Evolutionary conservation across 2,329 filamentous ascomycete genomes (phyloP), one percentile per base, ranked within the genome.

Genomic region (Epichloe elymi): DNA sequence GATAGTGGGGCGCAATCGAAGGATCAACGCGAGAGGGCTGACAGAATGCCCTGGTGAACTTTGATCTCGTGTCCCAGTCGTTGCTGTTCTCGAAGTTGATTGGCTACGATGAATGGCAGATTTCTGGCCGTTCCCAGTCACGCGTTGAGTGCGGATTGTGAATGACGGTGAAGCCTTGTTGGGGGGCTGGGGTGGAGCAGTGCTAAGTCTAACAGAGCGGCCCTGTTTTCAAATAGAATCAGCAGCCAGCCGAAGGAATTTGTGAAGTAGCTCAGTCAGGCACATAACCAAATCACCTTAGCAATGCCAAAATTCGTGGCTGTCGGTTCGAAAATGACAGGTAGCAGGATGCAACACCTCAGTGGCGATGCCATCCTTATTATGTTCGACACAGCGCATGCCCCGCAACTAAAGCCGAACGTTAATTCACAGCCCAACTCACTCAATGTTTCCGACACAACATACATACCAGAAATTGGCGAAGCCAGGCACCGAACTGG

Each of bases 381-480:
- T 46, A 52, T 49, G 41, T 52, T 49, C n/a, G 17, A 20, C 40
- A 45, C 50, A 38, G 19, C 35, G 39, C 23, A 19, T 35, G 14
- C 17, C 35, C 11, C 6, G n/a, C 8, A 19, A 35, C 37, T 26
- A 47, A 23, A 47, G 35, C 35, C 19, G 41, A 40, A 40, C 50
- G 26, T 50, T 14, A 42, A 33, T 37, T 45, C n/a, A 17, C 35
- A 26, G 35, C 48, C 48, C n/a, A 35, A 42, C 48, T 15, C 15
- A 23, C 36, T 39, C 10, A 30, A 30, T 30, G 10, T 30, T 30
- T 8, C 30, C 10, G 45, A 39, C 33, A 8, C 6, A 19, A 47
- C 17, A 11, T 15, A 39, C 26, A 15, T 26, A 19, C 36, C 5
- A 17, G 36, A 38, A 14, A 11, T 4, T 15, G 17, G 11, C 20